Conservation (phyloP, 345 rosid genomes). For the Eucalyptus regnans region DNA sequence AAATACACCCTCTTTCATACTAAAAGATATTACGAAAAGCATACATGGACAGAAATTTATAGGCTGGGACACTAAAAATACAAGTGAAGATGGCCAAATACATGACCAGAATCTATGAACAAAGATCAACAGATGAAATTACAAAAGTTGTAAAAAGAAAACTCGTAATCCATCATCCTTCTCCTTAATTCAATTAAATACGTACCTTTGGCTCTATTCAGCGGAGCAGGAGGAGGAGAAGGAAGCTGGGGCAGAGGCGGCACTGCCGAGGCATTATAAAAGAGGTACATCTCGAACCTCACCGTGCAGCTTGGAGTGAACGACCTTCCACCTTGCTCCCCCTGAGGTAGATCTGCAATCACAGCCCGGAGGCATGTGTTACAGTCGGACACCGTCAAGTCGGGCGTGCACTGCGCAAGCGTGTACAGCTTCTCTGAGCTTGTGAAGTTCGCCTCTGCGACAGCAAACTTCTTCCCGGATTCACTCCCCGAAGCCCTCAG, state of each 20-base stretch:
- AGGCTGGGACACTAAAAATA: not conserved
- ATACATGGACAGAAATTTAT: not conserved
- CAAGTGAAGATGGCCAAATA: not conserved
- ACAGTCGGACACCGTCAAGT: not conserved
- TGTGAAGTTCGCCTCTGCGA: not conserved
- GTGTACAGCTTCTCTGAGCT: not conserved
- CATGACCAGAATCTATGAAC: not conserved
- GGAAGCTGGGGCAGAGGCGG: not conserved
- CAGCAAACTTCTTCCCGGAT: not conserved
- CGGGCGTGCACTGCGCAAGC: not conserved
- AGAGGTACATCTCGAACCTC: not conserved
- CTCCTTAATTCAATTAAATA: not conserved
- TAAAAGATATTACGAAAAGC: not conserved
- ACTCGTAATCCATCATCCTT: not conserved
- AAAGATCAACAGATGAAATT: not conserved
- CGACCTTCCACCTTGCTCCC: not conserved
- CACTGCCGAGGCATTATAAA: not conserved
- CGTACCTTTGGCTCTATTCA: not conserved
- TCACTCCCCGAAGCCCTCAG: not conserved
- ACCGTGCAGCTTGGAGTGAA: not conserved
- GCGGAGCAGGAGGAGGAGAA: not conserved
- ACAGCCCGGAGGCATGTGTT: not conserved
- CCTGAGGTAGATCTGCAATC: not conserved
- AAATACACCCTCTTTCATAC: not conserved
- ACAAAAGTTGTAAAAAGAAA: not conserved